Conservation (phyloP, 768 basidiomycete genomes). For the Pluteus cervinus region DNA sequence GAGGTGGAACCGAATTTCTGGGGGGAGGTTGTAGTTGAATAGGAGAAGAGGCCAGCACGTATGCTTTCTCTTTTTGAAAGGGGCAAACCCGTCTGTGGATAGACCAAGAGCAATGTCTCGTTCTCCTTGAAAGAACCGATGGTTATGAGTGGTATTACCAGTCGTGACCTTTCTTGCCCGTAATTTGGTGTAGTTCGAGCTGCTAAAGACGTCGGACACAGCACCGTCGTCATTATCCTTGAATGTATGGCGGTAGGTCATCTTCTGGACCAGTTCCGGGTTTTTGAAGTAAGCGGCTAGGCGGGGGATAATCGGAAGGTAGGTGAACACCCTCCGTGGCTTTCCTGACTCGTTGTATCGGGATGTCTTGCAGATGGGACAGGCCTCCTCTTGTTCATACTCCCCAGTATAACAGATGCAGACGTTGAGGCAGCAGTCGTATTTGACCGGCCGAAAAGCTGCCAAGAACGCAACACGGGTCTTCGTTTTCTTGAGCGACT, state of each 20-base stretch:
- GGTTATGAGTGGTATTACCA: too few relatives aligned
- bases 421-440: slow-evolving; percentile 36
- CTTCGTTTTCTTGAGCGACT: not conserved
- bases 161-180: slow-evolving; percentile 13
- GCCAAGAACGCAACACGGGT: slow-evolving; percentile 9
- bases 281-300: slow-evolving; percentile 17
- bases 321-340: slow-evolving; percentile 22
- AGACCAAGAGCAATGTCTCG: slow-evolving; percentile 38
- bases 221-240: slow-evolving; percentile 11
- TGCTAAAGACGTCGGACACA: slow-evolving; percentile 31
- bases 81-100: slow-evolving; percentile 35
- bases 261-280: slow-evolving; percentile 20
- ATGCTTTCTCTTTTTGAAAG: slow-evolving; percentile 24
- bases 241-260: slow-evolving; percentile 14
- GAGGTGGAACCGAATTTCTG: slow-evolving; percentile 26
- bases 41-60: slow-evolving; percentile 38
- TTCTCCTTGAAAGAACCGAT: slow-evolving; percentile 27
- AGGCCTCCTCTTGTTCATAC: slow-evolving; percentile 17
- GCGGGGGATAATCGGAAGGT: slow-evolving; percentile 26
- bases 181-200: slow-evolving; percentile 21
- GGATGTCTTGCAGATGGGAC: slow-evolving; percentile 13
- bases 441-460: slow-evolving; percentile 20
- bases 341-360: too few relatives aligned
- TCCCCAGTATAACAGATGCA: slow-evolving; percentile 32
- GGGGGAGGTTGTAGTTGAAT: slow-evolving; percentile 28